These are phyloP conservation scores for Metschnikowia aberdeeniae DNA, from an alignment of 805 yeast species.

Conservation along the genomic window DNA sequence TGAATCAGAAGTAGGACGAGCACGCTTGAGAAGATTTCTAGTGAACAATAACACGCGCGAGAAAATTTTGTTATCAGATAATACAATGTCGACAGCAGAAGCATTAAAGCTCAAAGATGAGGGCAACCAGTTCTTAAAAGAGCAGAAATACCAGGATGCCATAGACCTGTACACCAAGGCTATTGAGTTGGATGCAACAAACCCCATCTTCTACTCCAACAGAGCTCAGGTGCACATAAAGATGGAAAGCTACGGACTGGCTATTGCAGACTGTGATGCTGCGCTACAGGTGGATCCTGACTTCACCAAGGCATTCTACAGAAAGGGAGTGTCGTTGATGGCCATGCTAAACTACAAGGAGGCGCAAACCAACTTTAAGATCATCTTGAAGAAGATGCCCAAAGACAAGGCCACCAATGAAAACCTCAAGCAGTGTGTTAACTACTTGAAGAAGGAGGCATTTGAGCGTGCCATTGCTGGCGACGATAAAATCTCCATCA, in stretches of 20 bases:
- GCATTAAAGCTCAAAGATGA: constrained; percentile 56
- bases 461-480: constrained; percentile 85
- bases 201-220: constrained; percentile 71
- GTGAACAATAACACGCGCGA: neutral
- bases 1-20: too few species aligned
- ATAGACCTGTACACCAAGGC: constrained; percentile 71
- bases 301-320: constrained; percentile 76
- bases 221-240: constrained; percentile 89
- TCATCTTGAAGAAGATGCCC: constrained; percentile 60
- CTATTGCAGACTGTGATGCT: constrained; percentile 70
- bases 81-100: constrained; percentile 20
- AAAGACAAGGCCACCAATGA: constrained; percentile 63
- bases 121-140: constrained; percentile 73
- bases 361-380: constrained; percentile 66
- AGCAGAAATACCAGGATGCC: constrained; percentile 61
- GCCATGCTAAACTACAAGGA: constrained; percentile 73
- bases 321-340: constrained; percentile 78
- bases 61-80: constrained; percentile 1
- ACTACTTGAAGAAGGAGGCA: constrained; percentile 64
- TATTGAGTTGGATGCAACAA: constrained; percentile 54
- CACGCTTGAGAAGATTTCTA: neutral
- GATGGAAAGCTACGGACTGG: constrained; percentile 80
- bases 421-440: constrained; percentile 58
- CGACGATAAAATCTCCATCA: constrained; percentile 52
- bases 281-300: constrained; percentile 65